Percentiles rank a stretch among this genome's conserved stretches.
These are phyloP conservation scores for Aureobasidium zeae DNA, from an alignment of 2,329 filamentous ascomycete genomes.

Conservation along the genomic window DNA sequence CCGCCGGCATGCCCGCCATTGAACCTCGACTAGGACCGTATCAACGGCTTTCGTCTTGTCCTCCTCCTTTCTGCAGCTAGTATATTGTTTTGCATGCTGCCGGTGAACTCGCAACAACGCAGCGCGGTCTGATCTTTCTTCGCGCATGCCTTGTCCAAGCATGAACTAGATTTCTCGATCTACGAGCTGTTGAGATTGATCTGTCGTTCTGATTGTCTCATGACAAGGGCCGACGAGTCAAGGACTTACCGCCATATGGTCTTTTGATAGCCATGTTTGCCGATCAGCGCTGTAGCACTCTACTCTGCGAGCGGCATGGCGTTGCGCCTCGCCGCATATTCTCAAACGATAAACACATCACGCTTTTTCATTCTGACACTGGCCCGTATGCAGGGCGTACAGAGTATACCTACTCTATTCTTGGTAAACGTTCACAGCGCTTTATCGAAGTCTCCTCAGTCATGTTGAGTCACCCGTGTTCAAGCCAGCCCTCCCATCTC, in stretches of 20 bases:
- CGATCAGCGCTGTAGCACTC: constrained; percentile 10
- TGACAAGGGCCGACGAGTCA: constrained; percentile 12
- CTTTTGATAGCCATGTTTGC: neutral
- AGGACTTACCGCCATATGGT: constrained; percentile 3
- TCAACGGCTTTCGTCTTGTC: constrained; percentile 3
- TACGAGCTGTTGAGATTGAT: neutral
- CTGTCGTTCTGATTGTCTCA: neutral
- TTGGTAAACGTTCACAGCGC: neutral
- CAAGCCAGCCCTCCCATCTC: too few species aligned
- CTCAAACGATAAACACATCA: constrained; percentile 15
- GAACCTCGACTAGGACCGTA: constrained; percentile 3
- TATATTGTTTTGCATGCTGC: constrained; percentile 3
- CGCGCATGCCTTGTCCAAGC: constrained; percentile 5
- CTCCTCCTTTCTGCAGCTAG: constrained; percentile 1
- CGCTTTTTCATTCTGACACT: constrained; percentile 9
- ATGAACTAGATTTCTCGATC: neutral
- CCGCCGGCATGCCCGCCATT: constrained; percentile 7
- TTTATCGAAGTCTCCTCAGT: neutral
- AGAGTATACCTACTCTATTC: neutral
- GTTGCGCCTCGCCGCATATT: constrained; percentile 10
- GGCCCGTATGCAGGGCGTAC: too few species aligned
- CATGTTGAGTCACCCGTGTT: neutral
- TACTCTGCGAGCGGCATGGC: constrained; percentile 12
- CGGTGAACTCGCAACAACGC: neutral
- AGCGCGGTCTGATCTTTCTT: constrained; percentile 5